Percentiles rank a stretch among this genome's conserved stretches.
Conservation (phyloP, 2,329 filamentous ascomycete species). For the Ophiostoma ips region DNA sequence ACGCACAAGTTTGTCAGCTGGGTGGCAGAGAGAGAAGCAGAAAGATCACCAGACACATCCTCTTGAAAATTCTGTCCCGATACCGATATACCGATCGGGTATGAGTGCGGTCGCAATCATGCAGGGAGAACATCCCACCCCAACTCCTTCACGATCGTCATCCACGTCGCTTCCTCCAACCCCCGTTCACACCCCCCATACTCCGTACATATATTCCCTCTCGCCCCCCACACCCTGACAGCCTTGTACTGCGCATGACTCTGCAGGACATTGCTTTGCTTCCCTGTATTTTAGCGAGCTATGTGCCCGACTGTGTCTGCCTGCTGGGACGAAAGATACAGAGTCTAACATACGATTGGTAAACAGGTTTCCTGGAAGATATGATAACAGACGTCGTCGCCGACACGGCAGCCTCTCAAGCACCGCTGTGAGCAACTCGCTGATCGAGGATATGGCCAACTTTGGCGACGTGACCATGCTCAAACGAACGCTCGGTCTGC, state of each 20-base stretch:
- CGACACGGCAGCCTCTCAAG: conserved; percentile 46
- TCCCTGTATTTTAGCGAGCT: neutral
- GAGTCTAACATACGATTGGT: conserved; percentile 26
- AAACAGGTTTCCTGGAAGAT: conserved; percentile 41
- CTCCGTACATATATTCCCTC: neutral
- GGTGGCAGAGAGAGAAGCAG: neutral
- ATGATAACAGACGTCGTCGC: conserved; percentile 38
- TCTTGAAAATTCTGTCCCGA: neutral
- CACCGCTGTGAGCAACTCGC: conserved; percentile 46
- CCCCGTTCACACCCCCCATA: neutral
- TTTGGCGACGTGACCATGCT: conserved; percentile 52
- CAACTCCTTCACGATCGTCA: too few relatives aligned
- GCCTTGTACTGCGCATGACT: conserved; percentile 12
- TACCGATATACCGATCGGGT: too few relatives aligned
- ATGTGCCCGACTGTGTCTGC: neutral
- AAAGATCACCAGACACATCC: too few relatives aligned
- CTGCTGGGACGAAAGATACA: neutral
- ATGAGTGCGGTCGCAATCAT: neutral
- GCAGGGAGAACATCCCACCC: neutral
- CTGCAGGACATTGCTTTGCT: conserved; percentile 1
- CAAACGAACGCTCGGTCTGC: conserved; percentile 59
- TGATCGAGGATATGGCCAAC: conserved; percentile 58
- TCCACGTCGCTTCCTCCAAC: too few relatives aligned
- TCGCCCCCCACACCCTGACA: conserved; percentile 9
- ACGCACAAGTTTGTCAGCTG: too few relatives aligned